Base-by-base conservation (phyloP, 2,329 filamentous ascomycete genomes). In the Claviceps digitariae region DNA sequence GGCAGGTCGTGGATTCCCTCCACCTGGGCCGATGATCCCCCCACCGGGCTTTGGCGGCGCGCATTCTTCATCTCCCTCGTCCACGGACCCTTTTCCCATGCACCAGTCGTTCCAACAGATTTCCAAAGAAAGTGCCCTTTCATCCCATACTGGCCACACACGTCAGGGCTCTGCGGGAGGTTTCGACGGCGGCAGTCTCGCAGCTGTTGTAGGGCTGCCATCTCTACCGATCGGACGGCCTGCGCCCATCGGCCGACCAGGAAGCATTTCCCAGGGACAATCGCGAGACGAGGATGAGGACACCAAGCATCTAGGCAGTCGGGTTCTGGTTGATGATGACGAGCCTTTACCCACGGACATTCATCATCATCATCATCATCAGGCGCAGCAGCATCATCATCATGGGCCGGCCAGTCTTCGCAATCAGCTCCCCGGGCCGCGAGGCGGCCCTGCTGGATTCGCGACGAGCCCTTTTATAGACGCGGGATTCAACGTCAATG, bases 211-310 rank as follows among this genome's bases (percentile, higher is more conserved):
- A 27, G 43, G 43, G 9, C 67, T 74, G 12, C 73, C 80, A 52
- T 75, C 83, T 36, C 84, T 89, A 57, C 87, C 87, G 1, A 91
- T 94, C 56, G 79, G 84, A 47, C 80, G 90, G 52, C 91, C 90
- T 27, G 81, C 87, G 25, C 91, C 91, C 1, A 96, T 97, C 57
- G 88, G 91, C 57, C 81, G 90, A 36, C 91, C 93, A 0, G 83
- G 84, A 17, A 95, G 90, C 65, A 81, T 80, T 25, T 76, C 75
- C 17, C 75, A 78, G 48, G 77, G 77, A 15, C 75, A 74, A 46
- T 71, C 72, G 50, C 62, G 61, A 48, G 74, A 76, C 27, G 70
- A 73, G 53, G 72, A 89, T 21, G 88, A 91, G 53, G 81, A 87
- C 52, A 85, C 83, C 57, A 80, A 84, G 56, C 90, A 93, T 61